Base-by-base conservation (phyloP, 2,329 filamentous ascomycete genomes). In the Cercospora brassicicola region DNA sequence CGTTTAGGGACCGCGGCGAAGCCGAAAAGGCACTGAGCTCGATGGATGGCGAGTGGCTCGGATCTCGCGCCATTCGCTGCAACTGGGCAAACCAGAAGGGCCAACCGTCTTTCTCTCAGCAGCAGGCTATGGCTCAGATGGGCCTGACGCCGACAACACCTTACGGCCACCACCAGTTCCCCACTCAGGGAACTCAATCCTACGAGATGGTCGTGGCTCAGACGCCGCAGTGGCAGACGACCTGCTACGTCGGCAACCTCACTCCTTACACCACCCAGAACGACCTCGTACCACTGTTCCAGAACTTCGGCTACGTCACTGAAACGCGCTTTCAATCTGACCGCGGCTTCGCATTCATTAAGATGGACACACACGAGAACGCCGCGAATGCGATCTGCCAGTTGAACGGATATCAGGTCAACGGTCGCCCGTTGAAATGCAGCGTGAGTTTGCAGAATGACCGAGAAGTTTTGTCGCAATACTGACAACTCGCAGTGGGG, bases 71-170 rank as follows among this genome's bases (percentile, higher is more conserved):
- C 48, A 99, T 99, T 78, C 94, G 95, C 75, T 98, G 94, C 87
- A 99, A 99, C 85, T 99, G 95, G 95, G 95, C 95, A 69, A 99
- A 99, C 84, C 95, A 99, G 79, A 99, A 99, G 85, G 95, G 95
- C n/a, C 95, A 99, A 78, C 95, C 95, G 66, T 98, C 95, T 1
- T 97, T 98, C 81, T 93, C 94, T 59, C 94, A 99, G 83, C 95
- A 98, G 82, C 93, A 96, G 81, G 93, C 93, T 42, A 95, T 99
- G 93, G 91, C 91, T 70, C 91, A 93, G 67, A 97, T 98, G 92
- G 95, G 95, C 78, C 94, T 99, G 91, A 97, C 94, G 28, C 95
- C 95, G 4, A 97, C 94, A 31, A 97, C 94, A 57, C 93, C 94
- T 11, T 99, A 94, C 77, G 95, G 94, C 36, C 95, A 99, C 79